Conservation (phyloP, 1,284 basidiomycete genomes). For the Wallemia mellicola region DNA sequence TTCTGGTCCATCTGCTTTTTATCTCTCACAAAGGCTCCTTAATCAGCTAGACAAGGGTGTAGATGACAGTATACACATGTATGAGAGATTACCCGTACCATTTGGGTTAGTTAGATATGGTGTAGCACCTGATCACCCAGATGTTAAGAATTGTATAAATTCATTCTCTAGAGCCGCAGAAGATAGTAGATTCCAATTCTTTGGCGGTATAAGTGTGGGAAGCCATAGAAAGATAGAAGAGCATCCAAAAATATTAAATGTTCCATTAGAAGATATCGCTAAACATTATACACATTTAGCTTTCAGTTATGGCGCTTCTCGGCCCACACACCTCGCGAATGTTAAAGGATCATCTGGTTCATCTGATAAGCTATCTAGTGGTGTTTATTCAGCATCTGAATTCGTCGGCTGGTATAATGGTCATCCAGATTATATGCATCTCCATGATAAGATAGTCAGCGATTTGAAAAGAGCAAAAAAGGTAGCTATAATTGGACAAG, state of each 20-base stretch:
- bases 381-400: constrained; percentile 41
- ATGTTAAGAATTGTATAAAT: constrained; percentile 97
- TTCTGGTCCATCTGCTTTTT: constrained; percentile 80
- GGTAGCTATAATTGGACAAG: constrained; percentile 69
- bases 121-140: constrained; percentile 93
- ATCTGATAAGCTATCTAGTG: constrained; percentile 21
- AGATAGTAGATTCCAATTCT: constrained; percentile 55
- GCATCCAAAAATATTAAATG: constrained; percentile 24
- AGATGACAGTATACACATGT: constrained; percentile 45
- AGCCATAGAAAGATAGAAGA: constrained; percentile 10
- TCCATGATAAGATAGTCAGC: constrained; percentile 9
- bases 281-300: constrained; percentile 49
- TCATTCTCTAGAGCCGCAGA: constrained; percentile 51
- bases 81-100: constrained; percentile 74
- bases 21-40: constrained; percentile 56
- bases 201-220: constrained; percentile 65
- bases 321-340: constrained; percentile 17
- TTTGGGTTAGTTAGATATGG: constrained; percentile 87
- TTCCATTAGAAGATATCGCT: constrained; percentile 29
- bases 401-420: constrained; percentile 95
- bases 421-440: constrained; percentile 31
- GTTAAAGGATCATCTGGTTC: constrained; percentile 25
- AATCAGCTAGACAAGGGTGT: constrained; percentile 25
- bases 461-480: constrained; percentile 29
- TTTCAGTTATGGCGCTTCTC: constrained; percentile 47